phyloP scores from a whole-genome alignment of 1,284 basidiomycete species.

The Trichosporon coremiiforme region DNA sequence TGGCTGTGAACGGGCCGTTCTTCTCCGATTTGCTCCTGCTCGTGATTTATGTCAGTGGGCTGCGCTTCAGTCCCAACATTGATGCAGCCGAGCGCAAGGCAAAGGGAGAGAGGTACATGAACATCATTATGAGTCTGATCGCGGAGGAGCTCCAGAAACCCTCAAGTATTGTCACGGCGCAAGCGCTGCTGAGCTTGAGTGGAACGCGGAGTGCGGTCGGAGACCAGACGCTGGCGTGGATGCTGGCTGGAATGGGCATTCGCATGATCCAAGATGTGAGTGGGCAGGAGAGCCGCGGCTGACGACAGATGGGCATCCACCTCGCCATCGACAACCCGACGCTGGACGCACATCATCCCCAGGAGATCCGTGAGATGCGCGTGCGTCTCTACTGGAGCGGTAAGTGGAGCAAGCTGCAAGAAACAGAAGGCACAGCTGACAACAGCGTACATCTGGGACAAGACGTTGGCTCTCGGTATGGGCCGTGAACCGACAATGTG shows the following conservation, averaged over 20 bases:
- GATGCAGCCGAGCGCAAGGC: slow-evolving; percentile 30
- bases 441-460: slow-evolving; percentile 33
- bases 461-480: slow-evolving; percentile 32
- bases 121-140: slow-evolving; percentile 32
- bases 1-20: slow-evolving; percentile 35
- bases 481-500: slow-evolving; percentile 34
- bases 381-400: slow-evolving; percentile 35
- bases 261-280: slow-evolving; percentile 37
- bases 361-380: slow-evolving; percentile 33
- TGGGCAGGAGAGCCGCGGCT: slow-evolving; percentile 1
- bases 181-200: slow-evolving; percentile 32
- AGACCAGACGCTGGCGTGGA: slow-evolving; percentile 36
- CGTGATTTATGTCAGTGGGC: slow-evolving; percentile 32
- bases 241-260: slow-evolving; percentile 36
- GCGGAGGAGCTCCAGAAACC: slow-evolving; percentile 32
- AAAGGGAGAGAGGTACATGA: slow-evolving; percentile 30
- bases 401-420: background rate
- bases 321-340: slow-evolving; percentile 34
- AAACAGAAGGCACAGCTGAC: background rate
- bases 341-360: slow-evolving; percentile 31
- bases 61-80: slow-evolving; percentile 34
- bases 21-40: slow-evolving; percentile 36
- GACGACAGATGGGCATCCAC: slow-evolving; percentile 33
- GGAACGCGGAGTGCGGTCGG: slow-evolving; percentile 34
- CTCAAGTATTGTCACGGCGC: slow-evolving; percentile 28